Conservation (phyloP, 441 rosid species). For the Corymbia citriodora region DNA sequence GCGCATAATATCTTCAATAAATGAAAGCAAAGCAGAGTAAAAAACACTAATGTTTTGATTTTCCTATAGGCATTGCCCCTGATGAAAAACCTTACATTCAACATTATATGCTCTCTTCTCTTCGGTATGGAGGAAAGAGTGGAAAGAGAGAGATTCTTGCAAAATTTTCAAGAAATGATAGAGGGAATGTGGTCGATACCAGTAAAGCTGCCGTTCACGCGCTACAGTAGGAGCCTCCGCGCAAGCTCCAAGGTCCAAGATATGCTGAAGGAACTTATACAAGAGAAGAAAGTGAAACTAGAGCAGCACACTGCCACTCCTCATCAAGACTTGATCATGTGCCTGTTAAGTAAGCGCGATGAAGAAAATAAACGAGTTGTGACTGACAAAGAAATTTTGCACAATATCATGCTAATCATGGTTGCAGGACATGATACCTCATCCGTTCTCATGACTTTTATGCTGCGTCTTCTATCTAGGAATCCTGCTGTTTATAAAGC, state of each 20-base stretch:
- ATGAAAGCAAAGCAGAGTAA: not conserved
- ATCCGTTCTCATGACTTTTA: slow-evolving; percentile 14
- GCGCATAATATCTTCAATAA: not conserved
- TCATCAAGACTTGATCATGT: slow-evolving; percentile 20
- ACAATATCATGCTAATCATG: slow-evolving; percentile 7
- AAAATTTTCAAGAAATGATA: slow-evolving; percentile 28
- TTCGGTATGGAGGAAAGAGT: slow-evolving; percentile 38
- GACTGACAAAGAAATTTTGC: slow-evolving; percentile 18
- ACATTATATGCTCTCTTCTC: slow-evolving; percentile 39
- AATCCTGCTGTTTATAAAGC: slow-evolving; percentile 3
- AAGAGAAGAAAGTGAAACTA: slow-evolving; percentile 2
- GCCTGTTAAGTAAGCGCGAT: slow-evolving; percentile 7
- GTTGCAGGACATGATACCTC: slow-evolving; percentile 26
- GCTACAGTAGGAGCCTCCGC: slow-evolving; percentile 29
- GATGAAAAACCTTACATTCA: slow-evolving; percentile 38
- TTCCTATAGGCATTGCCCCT: slow-evolving; percentile 23
- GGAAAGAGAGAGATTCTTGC: slow-evolving; percentile 20
- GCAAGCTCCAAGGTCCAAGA: slow-evolving; percentile 15
- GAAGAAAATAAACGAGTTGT: not conserved
- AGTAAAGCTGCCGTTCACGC: slow-evolving; percentile 42
- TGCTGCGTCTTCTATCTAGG: slow-evolving; percentile 9
- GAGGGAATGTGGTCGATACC: slow-evolving; percentile 53
- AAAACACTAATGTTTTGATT: not conserved
- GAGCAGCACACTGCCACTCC: not conserved
- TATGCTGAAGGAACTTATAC: not conserved